These are phyloP conservation scores for Syzygium aromaticum DNA, from an alignment of 345 rosid genomes.

Conservation along the genomic window DNA sequence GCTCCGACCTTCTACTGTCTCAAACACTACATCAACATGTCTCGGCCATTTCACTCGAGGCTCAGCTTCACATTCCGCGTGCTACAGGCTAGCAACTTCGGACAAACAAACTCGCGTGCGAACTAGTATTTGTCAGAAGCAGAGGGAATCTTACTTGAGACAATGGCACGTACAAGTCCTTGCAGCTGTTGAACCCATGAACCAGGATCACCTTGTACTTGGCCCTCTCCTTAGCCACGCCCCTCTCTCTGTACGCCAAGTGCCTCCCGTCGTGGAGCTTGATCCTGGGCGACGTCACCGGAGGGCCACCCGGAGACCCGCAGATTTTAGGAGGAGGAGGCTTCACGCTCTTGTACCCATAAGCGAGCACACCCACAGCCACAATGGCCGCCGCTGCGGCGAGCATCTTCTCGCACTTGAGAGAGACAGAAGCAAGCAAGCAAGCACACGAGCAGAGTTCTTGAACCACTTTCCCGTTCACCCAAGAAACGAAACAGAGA, in stretches of 20 bases:
- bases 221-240: conserved; percentile 23
- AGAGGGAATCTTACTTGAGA: conserved; percentile 10
- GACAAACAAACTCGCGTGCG: neutral
- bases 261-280: conserved; percentile 24
- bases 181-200: conserved; percentile 41
- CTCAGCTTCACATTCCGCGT: neutral
- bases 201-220: conserved; percentile 21
- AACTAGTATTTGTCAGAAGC: neutral
- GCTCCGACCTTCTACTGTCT: neutral
- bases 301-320: conserved; percentile 16
- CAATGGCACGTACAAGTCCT: conserved; percentile 24
- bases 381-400: neutral
- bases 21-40: neutral
- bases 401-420: neutral
- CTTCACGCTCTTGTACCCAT: conserved; percentile 7
- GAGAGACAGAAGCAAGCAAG: neutral
- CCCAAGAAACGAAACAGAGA: neutral
- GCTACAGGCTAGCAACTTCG: neutral
- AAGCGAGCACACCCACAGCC: conserved; percentile 5
- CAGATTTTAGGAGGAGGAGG: conserved; percentile 24
- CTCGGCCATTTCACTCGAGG: neutral
- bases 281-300: conserved; percentile 23
- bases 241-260: conserved; percentile 33
- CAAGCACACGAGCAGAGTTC: neutral
- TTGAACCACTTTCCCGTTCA: neutral